phyloP scores from a whole-genome alignment of 208 protist species.

The Trypanosoma melophagium region DNA sequence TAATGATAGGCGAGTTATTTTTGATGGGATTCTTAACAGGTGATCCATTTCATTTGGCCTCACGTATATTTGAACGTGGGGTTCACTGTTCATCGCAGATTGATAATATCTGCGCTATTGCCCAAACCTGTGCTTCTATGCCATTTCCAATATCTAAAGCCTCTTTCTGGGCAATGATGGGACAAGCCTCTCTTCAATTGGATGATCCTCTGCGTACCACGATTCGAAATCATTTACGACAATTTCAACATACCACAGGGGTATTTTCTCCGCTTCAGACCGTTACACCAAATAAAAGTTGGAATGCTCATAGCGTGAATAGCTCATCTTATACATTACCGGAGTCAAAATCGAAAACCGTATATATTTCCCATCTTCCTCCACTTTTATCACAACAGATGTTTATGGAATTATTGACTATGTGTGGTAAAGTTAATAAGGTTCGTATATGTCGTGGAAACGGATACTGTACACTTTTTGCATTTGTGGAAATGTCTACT shows the following conservation, averaged over 20 bases:
- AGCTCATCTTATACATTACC: no score
- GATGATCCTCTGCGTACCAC: conserved; percentile 29
- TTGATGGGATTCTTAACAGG: conserved; percentile 46
- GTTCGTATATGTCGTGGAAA: conserved; percentile 71
- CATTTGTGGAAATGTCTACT: conserved; percentile 85
- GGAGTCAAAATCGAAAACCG: conserved; percentile 61
- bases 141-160: conserved; percentile 57
- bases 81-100: conserved; percentile 43
- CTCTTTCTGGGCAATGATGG: conserved; percentile 74
- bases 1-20: conserved; percentile 60
- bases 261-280: conserved; percentile 2
- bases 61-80: conserved; percentile 58
- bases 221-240: conserved; percentile 61
- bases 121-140: conserved; percentile 56
- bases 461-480: conserved; percentile 71
- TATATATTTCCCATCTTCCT: conserved; percentile 79
- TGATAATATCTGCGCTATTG: conserved; percentile 75
- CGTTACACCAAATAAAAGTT: conserved; percentile 1
- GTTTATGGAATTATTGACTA: conserved; percentile 57
- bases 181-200: conserved; percentile 35
- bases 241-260: conserved; percentile 39
- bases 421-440: conserved; percentile 70
- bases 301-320: no score
- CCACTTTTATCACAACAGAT: conserved; percentile 51
- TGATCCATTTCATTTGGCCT: conserved; percentile 76